These are phyloP conservation scores for Boletus semigastroideus DNA, from an alignment of 1,284 basidiomycete genomes.

Conservation along the genomic window DNA sequence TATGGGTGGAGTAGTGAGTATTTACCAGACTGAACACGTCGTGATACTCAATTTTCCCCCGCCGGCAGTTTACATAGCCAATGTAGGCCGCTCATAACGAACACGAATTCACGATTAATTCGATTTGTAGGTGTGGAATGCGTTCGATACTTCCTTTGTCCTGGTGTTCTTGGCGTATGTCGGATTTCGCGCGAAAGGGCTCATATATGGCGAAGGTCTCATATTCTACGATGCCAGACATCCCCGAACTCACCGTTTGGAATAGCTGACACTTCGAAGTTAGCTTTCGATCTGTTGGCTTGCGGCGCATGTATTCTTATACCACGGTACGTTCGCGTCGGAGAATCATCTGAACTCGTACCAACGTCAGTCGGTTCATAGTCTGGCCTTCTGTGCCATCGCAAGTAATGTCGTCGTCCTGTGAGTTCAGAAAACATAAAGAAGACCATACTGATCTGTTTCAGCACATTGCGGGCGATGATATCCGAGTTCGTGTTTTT, in stretches of 20 bases:
- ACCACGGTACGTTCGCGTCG: constrained; percentile 52
- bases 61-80: constrained; percentile 75
- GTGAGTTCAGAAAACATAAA: constrained; percentile 38
- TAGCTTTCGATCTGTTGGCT: constrained; percentile 81
- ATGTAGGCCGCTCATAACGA: constrained; percentile 44
- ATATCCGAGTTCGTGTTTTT: constrained; percentile 81
- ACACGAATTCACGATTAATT: background rate
- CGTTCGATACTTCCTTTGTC: constrained; percentile 80
- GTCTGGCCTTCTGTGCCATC: constrained; percentile 83
- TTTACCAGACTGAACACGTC: background rate
- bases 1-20: constrained; percentile 83
- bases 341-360: background rate
- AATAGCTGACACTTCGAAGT: constrained; percentile 55
- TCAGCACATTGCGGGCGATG: constrained; percentile 73
- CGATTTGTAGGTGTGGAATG: constrained; percentile 74
- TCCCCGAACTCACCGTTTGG: constrained; percentile 10
- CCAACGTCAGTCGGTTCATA: constrained; percentile 23
- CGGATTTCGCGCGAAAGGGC: constrained; percentile 62
- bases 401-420: constrained; percentile 82
- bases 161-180: constrained; percentile 72
- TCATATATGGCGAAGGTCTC: constrained; percentile 54
- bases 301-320: constrained; percentile 87
- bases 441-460: constrained; percentile 7
- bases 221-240: constrained; percentile 4
- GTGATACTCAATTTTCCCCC: constrained; percentile 5